These are phyloP conservation scores for Hymenoscyphus albidus DNA, from an alignment of 2,329 filamentous ascomycete genomes.

Conservation along the genomic window DNA sequence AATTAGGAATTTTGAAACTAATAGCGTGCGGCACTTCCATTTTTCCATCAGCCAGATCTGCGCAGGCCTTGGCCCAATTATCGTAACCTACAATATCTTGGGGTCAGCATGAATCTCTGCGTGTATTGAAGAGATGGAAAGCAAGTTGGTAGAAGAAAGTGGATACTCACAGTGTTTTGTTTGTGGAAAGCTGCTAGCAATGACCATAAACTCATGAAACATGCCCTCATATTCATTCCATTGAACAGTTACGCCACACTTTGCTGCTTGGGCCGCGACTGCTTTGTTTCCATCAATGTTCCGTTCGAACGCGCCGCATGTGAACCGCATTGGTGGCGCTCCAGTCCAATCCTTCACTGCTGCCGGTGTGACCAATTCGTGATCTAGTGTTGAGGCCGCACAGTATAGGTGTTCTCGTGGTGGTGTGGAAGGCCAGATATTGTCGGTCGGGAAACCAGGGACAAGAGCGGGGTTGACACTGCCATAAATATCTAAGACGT, in stretches of 20 bases:
- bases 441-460: background rate
- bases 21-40: background rate
- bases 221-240: slow-evolving; percentile 5
- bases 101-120: too few relatives aligned
- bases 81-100: background rate
- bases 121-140: too few relatives aligned
- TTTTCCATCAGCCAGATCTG: background rate
- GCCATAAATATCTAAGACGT: background rate
- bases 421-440: background rate
- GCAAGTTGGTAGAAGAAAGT: too few relatives aligned
- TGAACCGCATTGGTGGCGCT: slow-evolving; percentile 10
- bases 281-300: background rate
- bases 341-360: slow-evolving; percentile 4
- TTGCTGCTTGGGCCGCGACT: background rate
- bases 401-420: slow-evolving; percentile 3
- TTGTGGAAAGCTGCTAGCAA: background rate
- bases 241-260: slow-evolving; percentile 2
- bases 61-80: slow-evolving; percentile 3
- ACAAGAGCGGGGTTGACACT: background rate
- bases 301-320: slow-evolving; percentile 2
- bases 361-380: slow-evolving; percentile 2
- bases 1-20: background rate
- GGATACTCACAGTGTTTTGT: background rate
- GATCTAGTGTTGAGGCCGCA: slow-evolving; percentile 2
- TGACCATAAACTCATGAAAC: slow-evolving; percentile 3